phyloP scores from a whole-genome alignment of 345 rosid genomes.

The Populus tremula region DNA sequence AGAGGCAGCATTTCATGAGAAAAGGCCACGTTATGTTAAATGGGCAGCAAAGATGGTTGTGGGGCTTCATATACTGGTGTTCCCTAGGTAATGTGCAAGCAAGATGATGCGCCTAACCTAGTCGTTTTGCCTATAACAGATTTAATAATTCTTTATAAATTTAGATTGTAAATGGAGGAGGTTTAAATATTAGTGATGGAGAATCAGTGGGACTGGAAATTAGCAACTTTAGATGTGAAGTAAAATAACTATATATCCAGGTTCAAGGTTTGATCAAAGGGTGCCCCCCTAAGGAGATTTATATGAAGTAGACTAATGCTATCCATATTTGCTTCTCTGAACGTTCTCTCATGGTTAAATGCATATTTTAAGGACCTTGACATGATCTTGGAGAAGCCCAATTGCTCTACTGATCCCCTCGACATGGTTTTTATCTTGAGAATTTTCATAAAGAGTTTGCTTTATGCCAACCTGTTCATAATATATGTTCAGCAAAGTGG shows the following conservation, averaged over 20 bases:
- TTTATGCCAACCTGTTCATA: slow-evolving; percentile 27
- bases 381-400: slow-evolving; percentile 40
- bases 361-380: slow-evolving; percentile 47
- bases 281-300: slow-evolving; percentile 52
- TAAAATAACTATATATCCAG: slow-evolving; percentile 56
- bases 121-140: neutral
- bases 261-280: slow-evolving; percentile 48
- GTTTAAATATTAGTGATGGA: slow-evolving; percentile 16
- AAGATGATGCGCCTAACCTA: slow-evolving; percentile 72
- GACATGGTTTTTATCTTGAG: slow-evolving; percentile 40
- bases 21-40: slow-evolving; percentile 53
- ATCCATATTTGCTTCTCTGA: slow-evolving; percentile 64
- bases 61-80: slow-evolving; percentile 62
- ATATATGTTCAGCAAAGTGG: slow-evolving; percentile 12
- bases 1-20: slow-evolving; percentile 45
- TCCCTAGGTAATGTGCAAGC: slow-evolving; percentile 89
- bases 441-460: slow-evolving; percentile 41
- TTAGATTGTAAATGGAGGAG: slow-evolving; percentile 26
- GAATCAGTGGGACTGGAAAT: slow-evolving; percentile 26
- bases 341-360: slow-evolving; percentile 70
- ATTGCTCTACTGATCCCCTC: slow-evolving; percentile 32
- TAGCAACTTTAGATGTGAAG: slow-evolving; percentile 53
- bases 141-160: neutral
- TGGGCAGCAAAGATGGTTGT: slow-evolving; percentile 73
- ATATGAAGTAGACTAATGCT: slow-evolving; percentile 67